Conservation (phyloP, 2,329 filamentous ascomycete species). For the Verruconis gallopava region DNA sequence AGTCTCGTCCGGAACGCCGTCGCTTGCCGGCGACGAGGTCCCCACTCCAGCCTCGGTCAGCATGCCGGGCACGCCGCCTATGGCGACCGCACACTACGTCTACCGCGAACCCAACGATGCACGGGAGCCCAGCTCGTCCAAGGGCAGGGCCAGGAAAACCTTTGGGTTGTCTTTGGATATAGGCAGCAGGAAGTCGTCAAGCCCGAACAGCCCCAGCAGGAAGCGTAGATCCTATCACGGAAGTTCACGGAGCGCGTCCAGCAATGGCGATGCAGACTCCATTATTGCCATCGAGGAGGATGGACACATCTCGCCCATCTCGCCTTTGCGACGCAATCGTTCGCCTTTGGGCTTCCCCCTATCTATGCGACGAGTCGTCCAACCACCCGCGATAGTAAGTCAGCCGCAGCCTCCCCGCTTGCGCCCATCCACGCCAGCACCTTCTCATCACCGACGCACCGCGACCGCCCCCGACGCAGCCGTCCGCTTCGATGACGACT, state of each 20-base stretch:
- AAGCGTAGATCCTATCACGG: neutral
- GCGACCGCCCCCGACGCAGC: conserved; percentile 6
- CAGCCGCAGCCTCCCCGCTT: neutral
- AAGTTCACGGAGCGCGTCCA: neutral
- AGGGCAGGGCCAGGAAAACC: conserved; percentile 5
- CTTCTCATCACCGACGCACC: conserved; percentile 6
- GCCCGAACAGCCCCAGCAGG: neutral
- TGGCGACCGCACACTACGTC: conserved; percentile 7
- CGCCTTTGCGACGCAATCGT: neutral
- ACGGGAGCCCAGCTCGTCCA: neutral
- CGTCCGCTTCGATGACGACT: neutral
- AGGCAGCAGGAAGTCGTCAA: neutral
- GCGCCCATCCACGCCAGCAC: neutral
- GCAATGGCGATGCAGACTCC: conserved; percentile 3
- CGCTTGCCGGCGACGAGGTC: neutral
- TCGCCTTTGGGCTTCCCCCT: neutral
- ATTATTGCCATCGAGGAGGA: conserved; percentile 6
- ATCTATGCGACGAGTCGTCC: neutral
- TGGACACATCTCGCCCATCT: neutral
- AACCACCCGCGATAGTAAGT: conserved; percentile 2
- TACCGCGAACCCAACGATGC: conserved; percentile 2
- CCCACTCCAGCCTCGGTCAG: conserved; percentile 2
- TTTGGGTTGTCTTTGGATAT: neutral
- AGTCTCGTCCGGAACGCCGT: conserved; percentile 1
- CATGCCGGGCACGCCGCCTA: conserved; percentile 7